Percentiles rank a stretch among this genome's conserved stretches.
phyloP scores from a whole-genome alignment of 495 filamentous ascomycete species.

The Penicillium bovifimosum region DNA sequence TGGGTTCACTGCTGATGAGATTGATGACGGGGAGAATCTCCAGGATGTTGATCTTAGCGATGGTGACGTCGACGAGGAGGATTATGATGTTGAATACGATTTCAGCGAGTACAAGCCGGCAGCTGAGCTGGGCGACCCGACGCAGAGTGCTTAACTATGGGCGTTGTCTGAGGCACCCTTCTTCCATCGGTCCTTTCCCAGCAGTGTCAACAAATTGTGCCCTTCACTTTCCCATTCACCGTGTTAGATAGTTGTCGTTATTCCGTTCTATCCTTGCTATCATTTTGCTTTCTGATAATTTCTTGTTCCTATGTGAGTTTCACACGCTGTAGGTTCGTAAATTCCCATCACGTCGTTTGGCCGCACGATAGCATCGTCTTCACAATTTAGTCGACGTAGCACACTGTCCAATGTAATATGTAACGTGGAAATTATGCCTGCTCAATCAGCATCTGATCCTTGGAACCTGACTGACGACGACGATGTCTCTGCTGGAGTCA shows the following conservation, averaged over 20 bases:
- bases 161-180: too few species aligned
- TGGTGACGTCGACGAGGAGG: constrained; percentile 19
- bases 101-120: constrained; percentile 18
- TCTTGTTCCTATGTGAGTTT: not conserved
- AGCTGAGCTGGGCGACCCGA: constrained; percentile 18
- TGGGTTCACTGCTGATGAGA: constrained; percentile 15
- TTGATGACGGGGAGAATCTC: constrained; percentile 20
- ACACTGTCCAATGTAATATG: not conserved
- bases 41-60: constrained; percentile 21
- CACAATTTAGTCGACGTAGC: not conserved
- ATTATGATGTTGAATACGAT: constrained; percentile 24
- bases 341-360: not conserved
- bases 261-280: not conserved
- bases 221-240: not conserved
- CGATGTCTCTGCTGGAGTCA: too few species aligned
- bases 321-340: not conserved
- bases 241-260: not conserved
- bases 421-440: too few species aligned
- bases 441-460: too few species aligned
- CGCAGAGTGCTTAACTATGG: constrained; percentile 10
- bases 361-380: not conserved
- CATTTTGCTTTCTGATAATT: not conserved
- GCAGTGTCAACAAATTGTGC: not conserved
- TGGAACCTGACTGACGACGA: too few species aligned
- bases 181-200: too few species aligned